Conservation (phyloP, 148 eudicot genomes). For the Rhododendron ferrugineum region DNA sequence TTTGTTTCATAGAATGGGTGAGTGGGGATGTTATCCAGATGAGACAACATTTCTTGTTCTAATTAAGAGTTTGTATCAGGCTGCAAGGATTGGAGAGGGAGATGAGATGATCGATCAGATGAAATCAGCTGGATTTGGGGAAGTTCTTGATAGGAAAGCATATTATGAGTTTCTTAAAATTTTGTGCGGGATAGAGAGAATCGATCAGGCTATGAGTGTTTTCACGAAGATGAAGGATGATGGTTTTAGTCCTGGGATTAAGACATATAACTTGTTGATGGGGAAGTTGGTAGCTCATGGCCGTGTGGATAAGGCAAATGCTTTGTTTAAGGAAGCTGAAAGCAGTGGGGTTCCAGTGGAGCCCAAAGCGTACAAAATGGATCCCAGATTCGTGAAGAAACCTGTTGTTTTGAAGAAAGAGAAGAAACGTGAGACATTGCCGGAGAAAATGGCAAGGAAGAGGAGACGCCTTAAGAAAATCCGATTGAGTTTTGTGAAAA, state of each 20-base stretch:
- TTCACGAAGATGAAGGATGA: conserved; percentile 77
- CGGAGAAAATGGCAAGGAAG: conserved; percentile 59
- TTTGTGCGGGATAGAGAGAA: conserved; percentile 88
- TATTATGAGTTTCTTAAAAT: conserved; percentile 71
- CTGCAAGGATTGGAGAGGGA: conserved; percentile 86
- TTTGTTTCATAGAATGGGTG: conserved; percentile 78
- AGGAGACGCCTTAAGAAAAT: conserved; percentile 42
- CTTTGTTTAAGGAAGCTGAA: conserved; percentile 67
- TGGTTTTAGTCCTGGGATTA: conserved; percentile 65
- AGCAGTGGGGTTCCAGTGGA: conserved; percentile 39
- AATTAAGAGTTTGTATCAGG: conserved; percentile 80
- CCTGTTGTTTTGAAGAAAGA: conserved; percentile 48
- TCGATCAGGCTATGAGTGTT: conserved; percentile 74
- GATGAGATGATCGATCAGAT: conserved; percentile 89
- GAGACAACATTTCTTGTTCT: conserved; percentile 65
- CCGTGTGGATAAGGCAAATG: conserved; percentile 50
- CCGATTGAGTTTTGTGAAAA: conserved; percentile 63
- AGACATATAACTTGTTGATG: conserved; percentile 75
- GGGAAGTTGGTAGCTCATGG: conserved; percentile 72
- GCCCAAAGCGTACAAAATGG: conserved; percentile 65
- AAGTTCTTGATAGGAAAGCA: conserved; percentile 54
- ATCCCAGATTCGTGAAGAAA: conserved; percentile 64
- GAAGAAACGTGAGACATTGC: conserved; percentile 47
- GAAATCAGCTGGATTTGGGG: conserved; percentile 81
- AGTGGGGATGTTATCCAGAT: conserved; percentile 83